Conservation (phyloP, 2,329 filamentous ascomycete genomes). For the Elsinoe fawcettii region DNA sequence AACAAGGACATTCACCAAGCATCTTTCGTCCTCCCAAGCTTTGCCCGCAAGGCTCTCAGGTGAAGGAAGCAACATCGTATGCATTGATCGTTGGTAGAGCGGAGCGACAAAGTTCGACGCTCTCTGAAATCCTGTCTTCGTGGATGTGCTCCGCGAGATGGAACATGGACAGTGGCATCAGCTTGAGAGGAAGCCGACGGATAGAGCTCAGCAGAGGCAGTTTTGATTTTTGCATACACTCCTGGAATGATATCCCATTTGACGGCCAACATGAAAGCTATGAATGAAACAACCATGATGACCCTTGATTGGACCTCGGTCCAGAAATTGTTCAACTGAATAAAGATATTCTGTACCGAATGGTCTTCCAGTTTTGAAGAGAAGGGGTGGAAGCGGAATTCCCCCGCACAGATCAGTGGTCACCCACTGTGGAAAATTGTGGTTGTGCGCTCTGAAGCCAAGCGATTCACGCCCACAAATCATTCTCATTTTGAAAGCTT, state of each 20-base stretch:
- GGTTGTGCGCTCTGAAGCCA: not conserved
- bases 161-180: not conserved
- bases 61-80: conserved; percentile 20
- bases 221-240: conserved; percentile 10
- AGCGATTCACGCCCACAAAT: not conserved
- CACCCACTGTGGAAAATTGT: conserved; percentile 3
- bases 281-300: not conserved
- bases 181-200: not conserved
- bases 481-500: not conserved
- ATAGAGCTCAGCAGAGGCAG: not conserved
- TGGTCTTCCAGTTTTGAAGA: not conserved
- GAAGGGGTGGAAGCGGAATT: not conserved
- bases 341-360: too few species aligned
- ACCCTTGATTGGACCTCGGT: not conserved
- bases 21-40: conserved; percentile 85
- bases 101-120: too few species aligned
- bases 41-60: conserved; percentile 67
- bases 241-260: conserved; percentile 7
- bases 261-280: not conserved
- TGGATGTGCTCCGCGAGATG: not conserved
- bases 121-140: not conserved
- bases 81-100: not conserved
- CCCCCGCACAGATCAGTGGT: not conserved
- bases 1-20: conserved; percentile 95
- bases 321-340: too few species aligned